phyloP scores from a whole-genome alignment of 2,329 filamentous ascomycete species.

The Colletotrichum aenigma region DNA sequence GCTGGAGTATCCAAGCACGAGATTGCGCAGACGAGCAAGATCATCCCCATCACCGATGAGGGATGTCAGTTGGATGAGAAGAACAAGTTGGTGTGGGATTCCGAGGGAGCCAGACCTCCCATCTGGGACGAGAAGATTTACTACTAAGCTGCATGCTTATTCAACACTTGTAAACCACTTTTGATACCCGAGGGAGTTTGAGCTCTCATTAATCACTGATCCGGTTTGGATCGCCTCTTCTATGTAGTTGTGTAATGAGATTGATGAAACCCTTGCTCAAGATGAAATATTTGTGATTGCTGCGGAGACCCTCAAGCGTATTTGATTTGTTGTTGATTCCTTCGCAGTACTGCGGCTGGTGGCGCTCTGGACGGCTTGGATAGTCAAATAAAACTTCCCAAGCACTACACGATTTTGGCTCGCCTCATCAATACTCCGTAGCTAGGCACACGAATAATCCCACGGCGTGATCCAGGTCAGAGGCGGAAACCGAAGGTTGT shows the following conservation, averaged over 20 bases:
- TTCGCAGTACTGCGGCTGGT: neutral
- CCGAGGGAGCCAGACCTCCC: constrained; percentile 44
- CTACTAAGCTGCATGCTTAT: constrained; percentile 34
- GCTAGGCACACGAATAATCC: neutral
- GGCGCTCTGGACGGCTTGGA: fast-evolving
- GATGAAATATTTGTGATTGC: fast-evolving
- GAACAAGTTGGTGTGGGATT: constrained; percentile 48
- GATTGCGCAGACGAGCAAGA: constrained; percentile 70
- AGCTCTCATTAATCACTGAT: constrained; percentile 7
- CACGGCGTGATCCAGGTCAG: neutral
- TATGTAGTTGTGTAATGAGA: constrained; percentile 4
- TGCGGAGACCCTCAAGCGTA: fast-evolving
- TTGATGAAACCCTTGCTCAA: neutral
- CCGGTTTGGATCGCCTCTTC: neutral
- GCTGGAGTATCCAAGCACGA: constrained; percentile 80
- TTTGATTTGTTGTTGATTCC: neutral
- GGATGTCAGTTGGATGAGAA: constrained; percentile 74
- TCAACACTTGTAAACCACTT: neutral
- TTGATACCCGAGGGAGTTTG: constrained; percentile 18
- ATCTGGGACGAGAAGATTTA: constrained; percentile 50
- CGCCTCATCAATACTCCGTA: neutral
- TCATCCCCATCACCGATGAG: constrained; percentile 82
- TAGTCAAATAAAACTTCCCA: fast-evolving
- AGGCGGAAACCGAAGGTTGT: neutral
- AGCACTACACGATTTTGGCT: neutral